Percentiles rank a stretch among this genome's conserved stretches.
phyloP scores from a whole-genome alignment of 805 yeast genomes.

The Metschnikowia henanensis region DNA sequence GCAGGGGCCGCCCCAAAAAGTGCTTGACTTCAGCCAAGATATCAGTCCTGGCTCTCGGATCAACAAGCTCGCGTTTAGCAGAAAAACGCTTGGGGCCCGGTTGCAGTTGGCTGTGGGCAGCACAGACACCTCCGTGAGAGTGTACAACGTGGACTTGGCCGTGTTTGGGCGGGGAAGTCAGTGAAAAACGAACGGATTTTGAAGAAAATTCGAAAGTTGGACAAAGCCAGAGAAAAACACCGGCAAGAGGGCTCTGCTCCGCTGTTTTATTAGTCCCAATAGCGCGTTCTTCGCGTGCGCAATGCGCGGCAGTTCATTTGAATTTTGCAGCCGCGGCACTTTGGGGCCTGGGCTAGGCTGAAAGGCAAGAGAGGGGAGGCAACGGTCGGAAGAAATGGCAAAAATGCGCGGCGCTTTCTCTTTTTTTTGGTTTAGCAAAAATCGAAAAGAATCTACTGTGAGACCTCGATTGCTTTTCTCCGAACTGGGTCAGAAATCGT shows the following conservation, averaged over 20 bases:
- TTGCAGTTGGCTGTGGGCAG: conserved; percentile 59
- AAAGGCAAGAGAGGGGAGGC: too few relatives aligned
- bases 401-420: too few relatives aligned
- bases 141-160: conserved; percentile 23
- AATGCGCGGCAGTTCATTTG: not conserved
- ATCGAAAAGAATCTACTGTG: too few relatives aligned
- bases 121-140: conserved; percentile 61
- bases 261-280: not conserved
- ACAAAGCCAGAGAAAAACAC: too few relatives aligned
- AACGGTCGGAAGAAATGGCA: not conserved
- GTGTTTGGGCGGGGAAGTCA: not conserved
- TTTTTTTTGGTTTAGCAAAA: too few relatives aligned
- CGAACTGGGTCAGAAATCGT: too few relatives aligned
- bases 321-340: not conserved
- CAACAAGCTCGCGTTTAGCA: conserved; percentile 59
- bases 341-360: too few relatives aligned
- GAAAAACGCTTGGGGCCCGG: conserved; percentile 3
- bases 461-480: too few relatives aligned
- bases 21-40: conserved; percentile 33
- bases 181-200: not conserved
- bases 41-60: conserved; percentile 64
- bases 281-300: too few relatives aligned
- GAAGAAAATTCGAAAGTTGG: not conserved
- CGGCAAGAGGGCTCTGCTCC: too few relatives aligned
- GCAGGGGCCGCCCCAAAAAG: too few relatives aligned